Base-by-base conservation (phyloP, 352 stramenopile species). In the Pythium phragmitis region DNA sequence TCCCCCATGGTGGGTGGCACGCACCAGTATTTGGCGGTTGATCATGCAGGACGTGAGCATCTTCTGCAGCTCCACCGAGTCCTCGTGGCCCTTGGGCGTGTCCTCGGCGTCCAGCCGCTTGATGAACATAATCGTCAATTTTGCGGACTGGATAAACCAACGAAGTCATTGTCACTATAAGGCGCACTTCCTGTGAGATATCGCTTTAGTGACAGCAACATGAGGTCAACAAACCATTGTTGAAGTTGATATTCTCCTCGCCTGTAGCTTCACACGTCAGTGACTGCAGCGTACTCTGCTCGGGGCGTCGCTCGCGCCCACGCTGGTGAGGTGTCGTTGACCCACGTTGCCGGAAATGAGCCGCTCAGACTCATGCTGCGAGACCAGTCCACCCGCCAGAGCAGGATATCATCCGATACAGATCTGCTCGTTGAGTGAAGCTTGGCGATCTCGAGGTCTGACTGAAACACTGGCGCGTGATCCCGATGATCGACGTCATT, bases 31-130 rank as follows among this genome's bases (percentile, higher is more conserved):
- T 74, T 92, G 83, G 7, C 83, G 79, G 63, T 92, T 92, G 69
- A 92, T 87, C 83, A 92, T 90, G 61, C 83, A 92, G 26, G 83
- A 92, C 39, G 83, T 88, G 60, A 92, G 83, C 83, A 92, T 92
- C 67, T 92, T 86, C 69, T 88, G 70, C 43, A 92, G 69, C 70
- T 92, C 80, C 13, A 48, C 51, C 54, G 81, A 89, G 69, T 92
- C 83, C 59, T 92, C 83, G 54, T 75, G 69, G 60, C 79, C 82
- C 63, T 85, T 82, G 48, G 80, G 79, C 60, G 74, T 58, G 53
- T 70, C 67, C 58, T 75, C 70, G 26, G 75, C 75, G 23, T 69
- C 70, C 11, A 78, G 62, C 54, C 73, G 76, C 67, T 80, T 86
- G 57, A 89, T 64, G 57, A 89, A 83, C 82, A 84, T 85, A 26